These are phyloP conservation scores for Penicillium sp. DNA, from an alignment of 2,329 filamentous ascomycete species.

Conservation along the genomic window DNA sequence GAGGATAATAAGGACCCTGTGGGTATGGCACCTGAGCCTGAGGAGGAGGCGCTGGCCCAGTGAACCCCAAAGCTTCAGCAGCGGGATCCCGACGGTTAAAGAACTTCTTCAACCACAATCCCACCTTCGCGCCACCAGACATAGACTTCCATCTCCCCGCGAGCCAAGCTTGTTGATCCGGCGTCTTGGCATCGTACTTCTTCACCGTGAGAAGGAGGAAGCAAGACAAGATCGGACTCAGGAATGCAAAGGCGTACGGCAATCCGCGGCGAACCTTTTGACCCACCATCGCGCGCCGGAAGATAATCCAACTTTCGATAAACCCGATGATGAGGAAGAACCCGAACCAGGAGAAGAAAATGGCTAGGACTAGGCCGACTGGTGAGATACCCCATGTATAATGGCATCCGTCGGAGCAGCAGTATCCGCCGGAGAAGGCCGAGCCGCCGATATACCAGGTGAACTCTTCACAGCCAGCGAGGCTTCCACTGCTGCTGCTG, in stretches of 20 bases:
- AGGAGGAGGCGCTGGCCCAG: not conserved
- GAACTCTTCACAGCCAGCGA: conserved; percentile 20
- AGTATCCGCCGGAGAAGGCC: conserved; percentile 20
- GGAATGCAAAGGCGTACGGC: conserved; percentile 19
- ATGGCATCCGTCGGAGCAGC: conserved; percentile 23
- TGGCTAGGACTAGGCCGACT: conserved; percentile 13
- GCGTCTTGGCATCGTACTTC: conserved; percentile 18
- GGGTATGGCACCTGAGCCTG: conserved; percentile 6
- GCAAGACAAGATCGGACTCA: conserved; percentile 22
- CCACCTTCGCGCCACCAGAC: conserved; percentile 18
- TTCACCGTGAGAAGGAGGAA: conserved; percentile 19
- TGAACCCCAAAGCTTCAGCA: conserved; percentile 13
- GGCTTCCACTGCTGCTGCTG: not conserved
- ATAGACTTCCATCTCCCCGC: conserved; percentile 21
- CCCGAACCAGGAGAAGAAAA: conserved; percentile 24
- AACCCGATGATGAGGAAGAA: conserved; percentile 21
- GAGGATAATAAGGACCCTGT: conserved; percentile 12
- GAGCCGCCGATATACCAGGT: conserved; percentile 15
- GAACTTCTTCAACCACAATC: conserved; percentile 22
- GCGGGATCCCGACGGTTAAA: conserved; percentile 20
- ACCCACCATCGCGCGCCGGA: conserved; percentile 22
- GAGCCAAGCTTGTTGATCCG: conserved; percentile 20
- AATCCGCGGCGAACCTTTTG: conserved; percentile 20
- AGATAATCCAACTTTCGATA: conserved; percentile 24
- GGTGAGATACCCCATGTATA: conserved; percentile 23